Evolutionary conservation across 352 stramenopile genomes (phyloP).

Genomic region (Blastocystis sp.): DNA sequence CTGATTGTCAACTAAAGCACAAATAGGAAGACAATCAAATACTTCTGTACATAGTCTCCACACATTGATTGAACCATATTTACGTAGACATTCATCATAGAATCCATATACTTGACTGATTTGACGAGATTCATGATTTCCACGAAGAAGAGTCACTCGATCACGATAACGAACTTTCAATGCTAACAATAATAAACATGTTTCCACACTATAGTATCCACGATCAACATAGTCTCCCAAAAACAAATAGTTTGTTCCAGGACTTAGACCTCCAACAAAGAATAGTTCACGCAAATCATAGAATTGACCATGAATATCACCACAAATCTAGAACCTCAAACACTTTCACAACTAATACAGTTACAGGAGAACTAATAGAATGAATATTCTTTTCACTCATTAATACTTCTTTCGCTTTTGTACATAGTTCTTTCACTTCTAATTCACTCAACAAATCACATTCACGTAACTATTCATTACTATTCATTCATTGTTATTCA

Average conservation of each 20-base stretch:
- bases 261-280: too few relatives aligned
- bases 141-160: conserved; percentile 93
- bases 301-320: too few relatives aligned
- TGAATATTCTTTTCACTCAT: conserved; percentile 99
- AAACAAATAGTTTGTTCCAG: too few relatives aligned
- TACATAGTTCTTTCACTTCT: conserved; percentile 92
- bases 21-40: conserved; percentile 96
- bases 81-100: too few relatives aligned
- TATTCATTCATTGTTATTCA: not conserved
- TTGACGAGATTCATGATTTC: too few relatives aligned
- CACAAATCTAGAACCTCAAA: conserved; percentile 80
- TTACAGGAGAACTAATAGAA: conserved; percentile 92
- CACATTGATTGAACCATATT: conserved; percentile 97
- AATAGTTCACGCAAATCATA: too few relatives aligned
- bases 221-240: too few relatives aligned
- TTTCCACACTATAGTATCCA: too few relatives aligned
- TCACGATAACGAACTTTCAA: conserved; percentile 97
- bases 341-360: conserved; percentile 71
- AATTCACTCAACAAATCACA: conserved; percentile 96
- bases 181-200: conserved; percentile 98
- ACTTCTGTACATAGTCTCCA: conserved; percentile 99
- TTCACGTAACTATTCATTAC: conserved; percentile 66
- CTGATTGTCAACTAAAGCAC: conserved; percentile 95
- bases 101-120: too few relatives aligned
- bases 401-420: conserved; percentile 95